Conservation (phyloP, 2,329 filamentous ascomycete species). For the Cercospora sp. region DNA sequence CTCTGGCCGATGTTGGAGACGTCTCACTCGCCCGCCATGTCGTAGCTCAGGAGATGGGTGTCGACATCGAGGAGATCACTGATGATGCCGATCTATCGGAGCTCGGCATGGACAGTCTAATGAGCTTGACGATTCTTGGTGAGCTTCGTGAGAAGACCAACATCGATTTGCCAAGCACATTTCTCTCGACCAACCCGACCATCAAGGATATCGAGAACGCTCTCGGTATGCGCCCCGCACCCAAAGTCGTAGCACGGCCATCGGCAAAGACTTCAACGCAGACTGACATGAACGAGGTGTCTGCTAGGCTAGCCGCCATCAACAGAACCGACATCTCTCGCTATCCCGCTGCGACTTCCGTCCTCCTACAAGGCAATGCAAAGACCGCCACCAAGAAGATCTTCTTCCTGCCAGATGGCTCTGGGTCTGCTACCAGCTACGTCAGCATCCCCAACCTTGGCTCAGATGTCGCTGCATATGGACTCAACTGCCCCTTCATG, state of each 20-base stretch:
- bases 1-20: constrained; percentile 41
- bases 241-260: constrained; percentile 29
- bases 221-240: constrained; percentile 55
- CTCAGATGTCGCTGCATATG: constrained; percentile 53
- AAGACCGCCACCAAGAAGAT: constrained; percentile 58
- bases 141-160: constrained; percentile 54
- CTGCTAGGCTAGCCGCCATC: constrained; percentile 46
- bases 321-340: constrained; percentile 46
- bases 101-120: constrained; percentile 57
- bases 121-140: constrained; percentile 55
- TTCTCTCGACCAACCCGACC: constrained; percentile 62
- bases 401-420: constrained; percentile 56
- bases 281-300: constrained; percentile 51
- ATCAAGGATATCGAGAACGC: constrained; percentile 66
- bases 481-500: constrained; percentile 71
- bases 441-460: constrained; percentile 59
- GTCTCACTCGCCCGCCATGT: constrained; percentile 52
- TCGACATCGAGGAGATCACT: constrained; percentile 59
- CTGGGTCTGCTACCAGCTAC: constrained; percentile 67
- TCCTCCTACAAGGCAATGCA: constrained; percentile 59
- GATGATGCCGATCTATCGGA: constrained; percentile 62
- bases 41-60: constrained; percentile 61
- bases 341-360: constrained; percentile 54
- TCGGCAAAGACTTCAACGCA: constrained; percentile 27
- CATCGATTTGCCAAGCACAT: constrained; percentile 53